phyloP scores from a whole-genome alignment of 192 early-diverging fungal species.

The Coemansia sp. region DNA sequence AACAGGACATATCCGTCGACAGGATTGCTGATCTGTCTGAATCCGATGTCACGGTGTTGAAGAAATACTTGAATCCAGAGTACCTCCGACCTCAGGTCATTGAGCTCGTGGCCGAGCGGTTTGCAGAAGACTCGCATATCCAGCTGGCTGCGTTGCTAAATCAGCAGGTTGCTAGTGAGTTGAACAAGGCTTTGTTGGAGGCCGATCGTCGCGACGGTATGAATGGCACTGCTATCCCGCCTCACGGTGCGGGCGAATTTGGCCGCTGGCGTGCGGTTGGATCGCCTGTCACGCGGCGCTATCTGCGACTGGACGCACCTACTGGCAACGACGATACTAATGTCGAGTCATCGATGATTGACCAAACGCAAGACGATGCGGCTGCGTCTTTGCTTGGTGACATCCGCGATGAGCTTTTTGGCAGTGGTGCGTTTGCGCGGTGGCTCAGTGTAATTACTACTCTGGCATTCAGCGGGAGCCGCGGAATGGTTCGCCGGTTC shows the following conservation, averaged over 20 bases:
- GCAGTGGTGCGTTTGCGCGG: conserved; percentile 55
- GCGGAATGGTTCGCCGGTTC: conserved; percentile 66
- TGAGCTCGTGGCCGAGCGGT: conserved; percentile 56
- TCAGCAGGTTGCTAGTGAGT: conserved; percentile 20
- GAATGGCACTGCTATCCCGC: conserved; percentile 24
- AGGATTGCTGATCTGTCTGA: conserved; percentile 35
- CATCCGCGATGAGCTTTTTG: conserved; percentile 52
- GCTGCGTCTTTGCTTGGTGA: conserved; percentile 30
- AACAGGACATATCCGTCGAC: conserved; percentile 1
- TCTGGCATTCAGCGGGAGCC: conserved; percentile 35
- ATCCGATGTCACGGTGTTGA: conserved; percentile 50
- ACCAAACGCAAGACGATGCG: conserved; percentile 3
- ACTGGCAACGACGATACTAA: conserved; percentile 1
- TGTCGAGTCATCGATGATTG: not conserved
- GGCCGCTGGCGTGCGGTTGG: conserved; percentile 60
- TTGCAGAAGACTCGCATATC: conserved; percentile 65
- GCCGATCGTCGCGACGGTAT: conserved; percentile 56
- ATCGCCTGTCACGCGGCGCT: conserved; percentile 65
- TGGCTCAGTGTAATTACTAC: conserved; percentile 60
- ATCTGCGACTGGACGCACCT: conserved; percentile 44
- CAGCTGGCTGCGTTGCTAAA: conserved; percentile 64
- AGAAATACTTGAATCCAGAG: conserved; percentile 58
- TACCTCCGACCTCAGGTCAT: conserved; percentile 57
- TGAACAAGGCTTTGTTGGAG: conserved; percentile 27
- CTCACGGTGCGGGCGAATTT: conserved; percentile 59